A percentile compares a stretch with the other conserved stretches of the same genome.
Evolutionary conservation across 352 stramenopile species (phyloP).

Genomic region (Phytophthora sp.): DNA sequence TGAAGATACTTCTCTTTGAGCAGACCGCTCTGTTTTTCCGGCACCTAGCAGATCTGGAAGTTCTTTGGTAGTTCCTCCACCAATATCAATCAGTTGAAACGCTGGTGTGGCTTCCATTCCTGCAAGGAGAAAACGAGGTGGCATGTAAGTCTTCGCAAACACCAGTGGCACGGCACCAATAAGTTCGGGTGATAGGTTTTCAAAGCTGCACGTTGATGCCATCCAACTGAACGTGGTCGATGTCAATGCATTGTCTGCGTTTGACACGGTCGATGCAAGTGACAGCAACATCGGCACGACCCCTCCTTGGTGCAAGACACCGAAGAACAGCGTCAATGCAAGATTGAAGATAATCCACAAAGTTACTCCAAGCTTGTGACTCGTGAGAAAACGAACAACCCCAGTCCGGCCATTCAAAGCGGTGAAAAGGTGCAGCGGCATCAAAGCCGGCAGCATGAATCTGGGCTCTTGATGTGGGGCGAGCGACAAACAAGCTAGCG

Average conservation of each 20-base stretch:
- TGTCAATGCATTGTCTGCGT: not conserved
- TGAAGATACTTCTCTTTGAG: not conserved
- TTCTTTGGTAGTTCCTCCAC: conserved; percentile 27
- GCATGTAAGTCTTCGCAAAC: conserved; percentile 86
- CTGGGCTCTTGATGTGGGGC: conserved; percentile 95
- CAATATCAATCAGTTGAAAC: conserved; percentile 63
- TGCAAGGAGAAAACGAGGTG: conserved; percentile 73
- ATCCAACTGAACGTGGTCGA: conserved; percentile 5
- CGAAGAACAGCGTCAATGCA: conserved; percentile 64
- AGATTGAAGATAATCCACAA: conserved; percentile 69
- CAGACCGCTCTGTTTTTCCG: conserved; percentile 7
- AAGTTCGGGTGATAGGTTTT: conserved; percentile 2
- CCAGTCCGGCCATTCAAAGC: conserved; percentile 23
- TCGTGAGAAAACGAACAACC: conserved; percentile 25
- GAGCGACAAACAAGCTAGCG: conserved; percentile 84
- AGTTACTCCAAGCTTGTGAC: conserved; percentile 11
- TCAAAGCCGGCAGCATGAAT: conserved; percentile 88
- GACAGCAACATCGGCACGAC: conserved; percentile 65
- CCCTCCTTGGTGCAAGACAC: conserved; percentile 74
- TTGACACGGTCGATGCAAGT: conserved; percentile 27
- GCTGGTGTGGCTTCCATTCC: conserved; percentile 12
- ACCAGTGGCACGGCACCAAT: conserved; percentile 42
- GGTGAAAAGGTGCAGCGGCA: conserved; percentile 83
- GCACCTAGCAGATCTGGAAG: conserved; percentile 12
- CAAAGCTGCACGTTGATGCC: conserved; percentile 40